Evolutionary conservation across 2,329 filamentous ascomycete species (phyloP).

Genomic region (Keithomyces neogunnii): DNA sequence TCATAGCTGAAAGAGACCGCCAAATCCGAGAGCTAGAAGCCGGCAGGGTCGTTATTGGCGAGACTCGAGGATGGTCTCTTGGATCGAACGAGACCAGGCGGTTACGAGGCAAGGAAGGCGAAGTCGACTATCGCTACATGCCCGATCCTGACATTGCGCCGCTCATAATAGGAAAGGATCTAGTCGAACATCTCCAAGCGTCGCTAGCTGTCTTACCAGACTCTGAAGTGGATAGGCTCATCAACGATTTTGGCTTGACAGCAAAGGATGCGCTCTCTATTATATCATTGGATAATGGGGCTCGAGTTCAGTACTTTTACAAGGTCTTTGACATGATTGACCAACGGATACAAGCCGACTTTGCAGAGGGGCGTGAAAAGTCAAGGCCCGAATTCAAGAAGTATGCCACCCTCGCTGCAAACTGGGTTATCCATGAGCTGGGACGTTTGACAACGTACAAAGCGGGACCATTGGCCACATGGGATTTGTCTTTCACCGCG

Average conservation of each 20-base stretch:
- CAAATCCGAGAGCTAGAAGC: conserved; percentile 74
- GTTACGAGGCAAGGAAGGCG: conserved; percentile 86
- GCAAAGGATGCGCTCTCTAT: conserved; percentile 78
- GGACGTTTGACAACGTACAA: conserved; percentile 55
- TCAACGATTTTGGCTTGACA: conserved; percentile 57
- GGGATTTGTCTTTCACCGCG: conserved; percentile 28
- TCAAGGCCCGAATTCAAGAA: conserved; percentile 19
- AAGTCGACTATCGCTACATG: conserved; percentile 98
- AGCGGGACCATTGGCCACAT: conserved; percentile 21
- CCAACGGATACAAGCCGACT: conserved; percentile 16
- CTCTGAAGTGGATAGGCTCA: conserved; percentile 53
- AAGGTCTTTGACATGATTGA: conserved; percentile 47
- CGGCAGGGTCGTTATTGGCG: conserved; percentile 68
- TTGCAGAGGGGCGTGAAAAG: background rate
- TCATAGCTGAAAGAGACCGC: conserved; percentile 80
- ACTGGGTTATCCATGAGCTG: conserved; percentile 69
- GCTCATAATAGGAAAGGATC: conserved; percentile 61
- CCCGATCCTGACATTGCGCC: conserved; percentile 86
- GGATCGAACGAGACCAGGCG: conserved; percentile 73
- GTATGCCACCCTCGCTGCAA: conserved; percentile 42
- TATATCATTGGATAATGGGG: conserved; percentile 67
- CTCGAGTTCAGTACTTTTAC: conserved; percentile 74
- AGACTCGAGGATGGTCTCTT: conserved; percentile 89
- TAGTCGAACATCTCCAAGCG: conserved; percentile 54
- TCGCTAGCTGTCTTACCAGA: conserved; percentile 69